A percentile compares a stretch with the other conserved stretches of the same genome.
phyloP scores from a whole-genome alignment of 768 basidiomycete species.

The Macrolepiota dolichaula region DNA sequence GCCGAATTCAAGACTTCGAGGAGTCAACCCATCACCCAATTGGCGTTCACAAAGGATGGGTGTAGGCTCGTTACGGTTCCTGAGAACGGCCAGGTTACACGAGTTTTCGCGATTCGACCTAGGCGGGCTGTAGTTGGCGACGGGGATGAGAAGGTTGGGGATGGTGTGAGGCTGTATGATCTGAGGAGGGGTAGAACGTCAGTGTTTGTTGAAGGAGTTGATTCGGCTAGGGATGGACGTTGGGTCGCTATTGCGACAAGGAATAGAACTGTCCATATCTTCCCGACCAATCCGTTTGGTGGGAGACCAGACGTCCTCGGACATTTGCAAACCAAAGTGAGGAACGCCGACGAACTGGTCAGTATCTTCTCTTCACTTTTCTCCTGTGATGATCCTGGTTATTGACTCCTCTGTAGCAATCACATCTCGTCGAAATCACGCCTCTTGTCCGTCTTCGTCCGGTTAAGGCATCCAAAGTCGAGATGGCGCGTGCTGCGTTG shows the following conservation, averaged over 20 bases:
- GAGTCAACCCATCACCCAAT: constrained; percentile 41
- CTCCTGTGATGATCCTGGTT: background rate
- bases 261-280: constrained; percentile 67
- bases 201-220: constrained; percentile 54
- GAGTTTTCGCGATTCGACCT: constrained; percentile 41
- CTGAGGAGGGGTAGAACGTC: constrained; percentile 70
- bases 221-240: constrained; percentile 54
- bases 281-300: constrained; percentile 74
- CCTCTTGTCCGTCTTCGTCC: constrained; percentile 54
- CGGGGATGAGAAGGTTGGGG: background rate
- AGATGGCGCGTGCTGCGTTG: constrained; percentile 31
- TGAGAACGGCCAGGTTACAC: constrained; percentile 52
- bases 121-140: constrained; percentile 11
- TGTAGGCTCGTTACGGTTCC: constrained; percentile 46
- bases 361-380: constrained; percentile 23
- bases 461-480: background rate
- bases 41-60: constrained; percentile 54
- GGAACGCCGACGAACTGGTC: constrained; percentile 49
- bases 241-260: constrained; percentile 70
- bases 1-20: constrained; percentile 48
- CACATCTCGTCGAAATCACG: constrained; percentile 47
- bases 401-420: constrained; percentile 32
- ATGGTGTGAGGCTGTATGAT: constrained; percentile 44
- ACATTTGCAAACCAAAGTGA: constrained; percentile 55
- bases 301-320: constrained; percentile 61